A percentile compares a stretch with the other conserved stretches of the same genome.
phyloP scores from a whole-genome alignment of 1,284 basidiomycete genomes.

The Marasmius sp. region DNA sequence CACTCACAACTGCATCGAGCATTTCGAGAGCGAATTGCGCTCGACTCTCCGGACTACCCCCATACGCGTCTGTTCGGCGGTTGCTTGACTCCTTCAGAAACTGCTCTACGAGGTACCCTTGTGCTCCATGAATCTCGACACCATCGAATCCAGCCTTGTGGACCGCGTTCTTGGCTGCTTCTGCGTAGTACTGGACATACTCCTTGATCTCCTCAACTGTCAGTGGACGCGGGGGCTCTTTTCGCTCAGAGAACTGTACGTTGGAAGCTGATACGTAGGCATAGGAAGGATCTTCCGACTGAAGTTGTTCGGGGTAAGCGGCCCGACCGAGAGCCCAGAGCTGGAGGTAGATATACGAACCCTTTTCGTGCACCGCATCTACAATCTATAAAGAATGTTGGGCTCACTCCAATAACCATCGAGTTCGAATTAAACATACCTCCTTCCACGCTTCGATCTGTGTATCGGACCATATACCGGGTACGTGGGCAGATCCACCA shows the following conservation, averaged over 20 bases:
- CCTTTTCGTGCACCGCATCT: conserved; percentile 25
- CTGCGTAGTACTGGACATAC: conserved; percentile 35
- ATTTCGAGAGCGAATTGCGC: conserved; percentile 43
- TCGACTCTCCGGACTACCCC: conserved; percentile 46
- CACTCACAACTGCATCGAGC: conserved; percentile 30
- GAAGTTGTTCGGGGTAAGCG: conserved; percentile 12
- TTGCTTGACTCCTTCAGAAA: conserved; percentile 45
- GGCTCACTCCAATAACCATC: neutral
- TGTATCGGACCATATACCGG: conserved; percentile 34
- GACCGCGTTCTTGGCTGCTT: conserved; percentile 43
- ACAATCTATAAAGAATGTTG: neutral
- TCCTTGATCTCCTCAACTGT: conserved; percentile 41
- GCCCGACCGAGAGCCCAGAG: conserved; percentile 23
- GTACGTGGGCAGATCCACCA: conserved; percentile 26
- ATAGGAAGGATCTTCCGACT: conserved; percentile 13
- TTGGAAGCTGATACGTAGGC: conserved; percentile 39
- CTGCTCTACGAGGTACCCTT: conserved; percentile 44
- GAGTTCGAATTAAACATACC: conserved; percentile 16
- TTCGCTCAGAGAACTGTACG: conserved; percentile 29
- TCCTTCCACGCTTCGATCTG: conserved; percentile 40
- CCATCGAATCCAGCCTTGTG: conserved; percentile 28
- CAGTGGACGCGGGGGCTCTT: conserved; percentile 31
- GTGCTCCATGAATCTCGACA: conserved; percentile 39
- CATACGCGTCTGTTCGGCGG: conserved; percentile 54
- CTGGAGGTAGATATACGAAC: conserved; percentile 25